A percentile compares a stretch with the other conserved stretches of the same genome.
Conservation (phyloP, 2,329 filamentous ascomycete species). For the Akanthomyces dipterigenus region DNA sequence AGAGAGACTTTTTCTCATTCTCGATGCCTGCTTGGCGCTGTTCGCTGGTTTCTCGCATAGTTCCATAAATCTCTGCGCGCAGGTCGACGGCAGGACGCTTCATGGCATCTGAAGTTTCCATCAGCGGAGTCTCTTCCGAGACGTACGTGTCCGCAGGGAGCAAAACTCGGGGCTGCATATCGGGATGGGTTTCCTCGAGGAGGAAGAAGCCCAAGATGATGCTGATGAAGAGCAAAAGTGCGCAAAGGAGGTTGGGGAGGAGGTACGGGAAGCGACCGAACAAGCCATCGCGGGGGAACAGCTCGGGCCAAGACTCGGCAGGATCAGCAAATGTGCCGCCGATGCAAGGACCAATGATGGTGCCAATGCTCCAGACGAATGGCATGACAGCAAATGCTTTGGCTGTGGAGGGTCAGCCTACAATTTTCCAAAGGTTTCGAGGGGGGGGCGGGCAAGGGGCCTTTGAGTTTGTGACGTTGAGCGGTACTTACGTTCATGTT, state of each 20-base stretch:
- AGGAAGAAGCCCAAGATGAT: constrained; percentile 75
- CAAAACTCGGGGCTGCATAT: constrained; percentile 55
- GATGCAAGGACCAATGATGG: constrained; percentile 81
- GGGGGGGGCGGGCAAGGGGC: neutral
- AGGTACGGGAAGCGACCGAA: constrained; percentile 81
- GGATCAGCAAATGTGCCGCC: constrained; percentile 83
- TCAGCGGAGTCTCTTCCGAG: constrained; percentile 64
- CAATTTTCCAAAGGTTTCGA: neutral
- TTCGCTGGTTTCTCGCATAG: constrained; percentile 45
- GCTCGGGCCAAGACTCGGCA: constrained; percentile 60
- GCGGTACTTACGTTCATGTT: constrained; percentile 70
- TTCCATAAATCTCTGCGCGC: constrained; percentile 73
- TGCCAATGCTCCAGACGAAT: constrained; percentile 87
- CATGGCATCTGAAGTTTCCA: constrained; percentile 67
- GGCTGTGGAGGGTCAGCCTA: constrained; percentile 39
- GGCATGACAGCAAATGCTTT: constrained; percentile 88
- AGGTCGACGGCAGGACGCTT: constrained; percentile 68
- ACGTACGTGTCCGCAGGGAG: constrained; percentile 43
- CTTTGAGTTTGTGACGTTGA: neutral
- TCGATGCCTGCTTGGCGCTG: constrained; percentile 38
- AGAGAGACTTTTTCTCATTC: constrained; percentile 27
- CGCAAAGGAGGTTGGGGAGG: constrained; percentile 82
- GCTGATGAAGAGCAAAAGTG: constrained; percentile 66
- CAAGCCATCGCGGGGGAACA: constrained; percentile 60
- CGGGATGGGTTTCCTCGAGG: constrained; percentile 83